Base-by-base conservation (phyloP, 2,329 filamentous ascomycete genomes). In the Sporothrix luriei region DNA sequence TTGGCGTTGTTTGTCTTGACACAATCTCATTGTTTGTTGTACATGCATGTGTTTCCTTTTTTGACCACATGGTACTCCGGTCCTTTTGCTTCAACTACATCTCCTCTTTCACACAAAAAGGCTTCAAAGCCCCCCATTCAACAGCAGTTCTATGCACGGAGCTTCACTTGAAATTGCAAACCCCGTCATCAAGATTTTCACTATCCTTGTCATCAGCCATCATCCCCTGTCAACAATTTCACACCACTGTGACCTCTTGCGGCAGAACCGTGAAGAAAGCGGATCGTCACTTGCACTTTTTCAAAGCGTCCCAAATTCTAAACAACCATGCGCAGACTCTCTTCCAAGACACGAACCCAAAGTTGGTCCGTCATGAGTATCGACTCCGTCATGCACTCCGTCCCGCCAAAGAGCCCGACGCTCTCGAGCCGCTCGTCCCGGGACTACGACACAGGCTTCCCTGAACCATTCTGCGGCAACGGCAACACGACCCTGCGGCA, bases 401-500 rank as follows among this genome's bases (percentile, higher is more conserved):
- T 19, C n/a, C 54, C 21, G 43, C 68, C 49, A 62, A 49, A 40
- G 49, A 71, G 66, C 64, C 69, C 66, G 33, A 68, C 61, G 4
- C 38, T 54, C 21, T 70, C 69, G 29, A 61, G 10, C 57, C 66
- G 59, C 51, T 51, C 69, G 4, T 66, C 52, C 11, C 70, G 71
- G 16, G 46, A 54, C 66, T 68, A 72, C 21, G 80, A 85, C 74
- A 85, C 84, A 16, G 84, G 84, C 59, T 86, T 86, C 70, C 84
- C 84, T 1, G 83, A 85, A 70, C 79, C 82, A 0, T 84, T 85
- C 57, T 81, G 81, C 68, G 80, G 78, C 68, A 75, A 84, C 29
- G 68, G 83, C 72, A 90, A 88, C 74, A 90, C 88, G 16, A 88
- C 87, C 2, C 80, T 87, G 19, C 85, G 85, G 24, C 87, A 90